Evolutionary conservation across 305 asterid genomes (phyloP), one percentile per base, ranked within the genome.

Genomic region (Fraxinus albicans): DNA sequence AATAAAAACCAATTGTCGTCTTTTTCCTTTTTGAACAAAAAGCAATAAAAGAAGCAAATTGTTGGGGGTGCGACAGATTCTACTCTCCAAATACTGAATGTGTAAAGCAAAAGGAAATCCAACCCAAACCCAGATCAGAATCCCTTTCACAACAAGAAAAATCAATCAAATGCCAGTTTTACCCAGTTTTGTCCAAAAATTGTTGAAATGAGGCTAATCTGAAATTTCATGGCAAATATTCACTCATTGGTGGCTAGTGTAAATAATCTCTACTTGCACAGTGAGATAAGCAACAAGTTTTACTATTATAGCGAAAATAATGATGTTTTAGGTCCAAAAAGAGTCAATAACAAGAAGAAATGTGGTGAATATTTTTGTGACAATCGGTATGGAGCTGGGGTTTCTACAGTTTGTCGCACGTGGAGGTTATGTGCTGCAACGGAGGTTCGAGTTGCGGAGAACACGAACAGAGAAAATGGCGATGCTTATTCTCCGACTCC

Each of bases 371-470:
- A 4, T 72, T 84, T 77, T 55, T 82, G 40, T 35, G 81, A 84
- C 27, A n/a, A 78, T 76, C 86, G 90, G 8, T 81, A 69, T 73
- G 79, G 87, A 83, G 86, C 81, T 83, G 87, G 91, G 91, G 88
- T 87, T 81, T 80, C 89, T 72, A 63, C 73, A 72, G 34, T 76
- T 79, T 88, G 88, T 40, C 90, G 75, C 29, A 72, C 87, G 19
- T 87, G 92, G 94, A 91, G 92, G 83, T 83, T 87, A 35, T 84
- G 81, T 82, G 94, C 95, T 79, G 89, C 90, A 0, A 89, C 94
- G 65, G 97, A 89, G 80, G 90, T 89, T 85, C 90, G 90, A 10
- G 86, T 70, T 78, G 86, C 83, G 63, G 92, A 87, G 80, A 91
- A 89, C 23, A 86, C 86, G 69, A 80, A 58, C 27, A 78, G 82